Base-by-base conservation (phyloP, 2,329 filamentous ascomycete species). In the Tympanopsis confertula region DNA sequence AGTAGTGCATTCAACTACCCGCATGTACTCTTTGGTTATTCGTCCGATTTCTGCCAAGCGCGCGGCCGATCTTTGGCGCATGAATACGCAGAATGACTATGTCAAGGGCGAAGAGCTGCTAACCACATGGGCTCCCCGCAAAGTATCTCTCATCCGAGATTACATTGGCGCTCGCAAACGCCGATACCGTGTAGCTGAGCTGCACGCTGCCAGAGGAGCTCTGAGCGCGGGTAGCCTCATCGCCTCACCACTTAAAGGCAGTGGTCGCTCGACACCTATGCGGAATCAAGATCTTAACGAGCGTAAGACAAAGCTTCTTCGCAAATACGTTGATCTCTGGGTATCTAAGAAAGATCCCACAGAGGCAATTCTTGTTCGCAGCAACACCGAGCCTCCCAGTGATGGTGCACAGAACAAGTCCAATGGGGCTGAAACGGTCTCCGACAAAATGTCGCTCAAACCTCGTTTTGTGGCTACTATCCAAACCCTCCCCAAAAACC, bases 101-200 rank as follows among this genome's bases (percentile, higher is more conserved):
- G 85, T 98, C 49, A 95, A 94, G 57, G 91, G 91, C 39, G 88
- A 98, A 59, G 91, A 98, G 57, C 71, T 80, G 36, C 66, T 98
- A 28, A 78, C 69, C 2, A 78, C 78, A 40, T 98, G 91, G 91
- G 78, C 80, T 5, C 89, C 91, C 2, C 75, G 91, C 30, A 87
- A 91, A 24, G 84, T 96, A 3, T 93, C 86, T 0, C 64, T 98
- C 1, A 81, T 98, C n/a, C 77, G 79, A 41, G 91, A 98, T 57
- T 94, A 82, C 50, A 81, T 95, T 39, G 61, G 69, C 10, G 73
- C 82, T 4, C 78, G 78, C 42, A 86, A 84, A 58, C 81, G 83
- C 52, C 78, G 78, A 47, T 68, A 73, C 41, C 78, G 87, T 13
- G 69, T 83, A 19, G 77, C 80, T 5, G 89, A 95, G 51, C 79